phyloP scores from a whole-genome alignment of 116 monocot genomes.

The Posidonia oceanica region DNA sequence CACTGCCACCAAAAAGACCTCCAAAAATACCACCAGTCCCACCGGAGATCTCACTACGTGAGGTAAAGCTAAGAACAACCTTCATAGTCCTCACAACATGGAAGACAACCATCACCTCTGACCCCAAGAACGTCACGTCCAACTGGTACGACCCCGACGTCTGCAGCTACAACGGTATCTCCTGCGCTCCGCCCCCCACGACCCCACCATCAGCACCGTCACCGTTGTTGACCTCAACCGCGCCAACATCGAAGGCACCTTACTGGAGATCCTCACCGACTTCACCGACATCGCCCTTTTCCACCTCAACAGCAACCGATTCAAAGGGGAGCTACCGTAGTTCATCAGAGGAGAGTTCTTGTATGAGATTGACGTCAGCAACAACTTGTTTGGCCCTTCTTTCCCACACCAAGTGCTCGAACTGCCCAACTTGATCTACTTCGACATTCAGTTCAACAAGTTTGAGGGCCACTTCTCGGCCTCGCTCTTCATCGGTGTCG shows the following conservation, averaged over 20 bases:
- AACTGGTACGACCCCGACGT: slow-evolving; percentile 12
- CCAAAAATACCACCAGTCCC: no score
- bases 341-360: slow-evolving; percentile 17
- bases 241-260: slow-evolving; percentile 31
- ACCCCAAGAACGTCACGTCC: slow-evolving; percentile 1
- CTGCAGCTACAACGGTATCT: slow-evolving; percentile 62
- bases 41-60: no score
- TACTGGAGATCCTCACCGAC: slow-evolving; percentile 50
- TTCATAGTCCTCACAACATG: no score
- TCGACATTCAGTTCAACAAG: slow-evolving; percentile 21
- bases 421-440: slow-evolving; percentile 7
- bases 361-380: slow-evolving; percentile 34
- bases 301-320: slow-evolving; percentile 28
- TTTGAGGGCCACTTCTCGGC: slow-evolving; percentile 28
- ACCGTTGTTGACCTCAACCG: no score
- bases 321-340: slow-evolving; percentile 15
- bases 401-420: slow-evolving; percentile 20
- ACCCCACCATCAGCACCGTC: slow-evolving; percentile 22
- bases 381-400: slow-evolving; percentile 14
- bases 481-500: slow-evolving; percentile 21
- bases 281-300: slow-evolving; percentile 50
- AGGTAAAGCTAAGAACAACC: no score
- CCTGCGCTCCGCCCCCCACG: slow-evolving; percentile 39
- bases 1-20: no score
- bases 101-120: slow-evolving; percentile 11